Percentiles rank a stretch among this genome's conserved stretches.
These are phyloP conservation scores for Stephanodiscus triporus DNA, from an alignment of 108 stramenopile genomes.

Conservation along the genomic window DNA sequence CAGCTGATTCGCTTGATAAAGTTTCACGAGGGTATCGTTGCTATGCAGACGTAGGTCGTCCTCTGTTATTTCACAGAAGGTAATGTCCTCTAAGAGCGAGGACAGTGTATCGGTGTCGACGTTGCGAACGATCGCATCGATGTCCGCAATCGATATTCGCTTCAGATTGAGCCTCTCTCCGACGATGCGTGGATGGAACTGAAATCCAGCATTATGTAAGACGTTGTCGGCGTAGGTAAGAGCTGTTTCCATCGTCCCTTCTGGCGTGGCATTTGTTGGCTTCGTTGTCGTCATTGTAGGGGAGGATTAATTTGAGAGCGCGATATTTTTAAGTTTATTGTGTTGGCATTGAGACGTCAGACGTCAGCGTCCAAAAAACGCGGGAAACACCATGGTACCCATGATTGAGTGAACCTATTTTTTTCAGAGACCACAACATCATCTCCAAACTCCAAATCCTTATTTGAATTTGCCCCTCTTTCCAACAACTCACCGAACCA, in stretches of 20 bases:
- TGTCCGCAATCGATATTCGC: slow-evolving; percentile 48
- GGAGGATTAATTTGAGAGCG: too few relatives aligned
- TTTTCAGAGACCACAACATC: background rate
- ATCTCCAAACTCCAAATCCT: too few relatives aligned
- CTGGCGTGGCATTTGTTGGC: background rate
- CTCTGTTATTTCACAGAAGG: slow-evolving; percentile 53
- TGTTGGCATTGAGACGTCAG: too few relatives aligned
- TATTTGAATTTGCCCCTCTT: too few relatives aligned
- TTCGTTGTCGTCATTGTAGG: background rate
- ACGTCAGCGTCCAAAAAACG: too few relatives aligned
- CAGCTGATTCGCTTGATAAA: slow-evolving; percentile 62
- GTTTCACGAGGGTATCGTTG: slow-evolving; percentile 60
- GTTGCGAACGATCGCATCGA: slow-evolving; percentile 12
- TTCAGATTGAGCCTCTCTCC: slow-evolving; percentile 55
- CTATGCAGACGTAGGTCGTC: slow-evolving; percentile 59
- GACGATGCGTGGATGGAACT: slow-evolving; percentile 53
- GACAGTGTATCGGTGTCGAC: slow-evolving; percentile 52
- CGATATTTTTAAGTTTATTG: too few relatives aligned
- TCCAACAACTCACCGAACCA: background rate
- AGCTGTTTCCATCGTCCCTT: background rate
- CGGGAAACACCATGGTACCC: too few relatives aligned
- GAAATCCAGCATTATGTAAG: slow-evolving; percentile 33
- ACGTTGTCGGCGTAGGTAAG: background rate
- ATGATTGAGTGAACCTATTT: too few relatives aligned
- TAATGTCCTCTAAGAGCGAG: slow-evolving; percentile 59